Conservation (phyloP, 129 eudicot genomes). For the Erigeron canadensis region DNA sequence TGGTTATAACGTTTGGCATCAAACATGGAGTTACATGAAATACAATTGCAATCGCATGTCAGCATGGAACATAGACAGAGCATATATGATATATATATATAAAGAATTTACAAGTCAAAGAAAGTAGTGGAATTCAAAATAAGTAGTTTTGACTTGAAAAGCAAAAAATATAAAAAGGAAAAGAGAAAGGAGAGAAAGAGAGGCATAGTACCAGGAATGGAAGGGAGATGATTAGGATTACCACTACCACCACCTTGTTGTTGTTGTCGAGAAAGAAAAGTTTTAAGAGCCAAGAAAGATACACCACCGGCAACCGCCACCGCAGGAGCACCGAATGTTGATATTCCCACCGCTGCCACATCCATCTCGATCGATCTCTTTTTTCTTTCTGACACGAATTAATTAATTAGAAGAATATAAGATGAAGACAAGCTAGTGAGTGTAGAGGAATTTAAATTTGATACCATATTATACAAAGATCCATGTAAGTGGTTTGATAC, state of each 20-base stretch:
- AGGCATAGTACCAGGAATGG: slow-evolving; percentile 29
- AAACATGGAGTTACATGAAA: too few relatives aligned
- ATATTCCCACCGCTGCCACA: slow-evolving; percentile 37
- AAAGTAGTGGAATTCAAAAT: too few relatives aligned
- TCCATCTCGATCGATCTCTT: slow-evolving; percentile 21
- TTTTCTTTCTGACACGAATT: not conserved
- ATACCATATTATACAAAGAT: not conserved
- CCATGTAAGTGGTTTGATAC: not conserved
- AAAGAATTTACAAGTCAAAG: too few relatives aligned
- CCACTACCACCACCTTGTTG: slow-evolving; percentile 12
- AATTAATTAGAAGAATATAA: too few relatives aligned
- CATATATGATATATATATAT: too few relatives aligned
- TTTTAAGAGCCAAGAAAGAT: slow-evolving; percentile 31
- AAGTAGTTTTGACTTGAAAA: too few relatives aligned
- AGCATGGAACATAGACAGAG: too few relatives aligned
- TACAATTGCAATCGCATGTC: too few relatives aligned
- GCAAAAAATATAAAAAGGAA: too few relatives aligned
- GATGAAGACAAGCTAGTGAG: not conserved
- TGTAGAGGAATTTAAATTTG: too few relatives aligned
- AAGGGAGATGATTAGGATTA: slow-evolving; percentile 21
- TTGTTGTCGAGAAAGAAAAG: slow-evolving; percentile 22
- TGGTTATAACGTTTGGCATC: too few relatives aligned
- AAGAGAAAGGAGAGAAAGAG: too few relatives aligned
- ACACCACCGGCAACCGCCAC: slow-evolving; percentile 45
- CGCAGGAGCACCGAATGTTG: slow-evolving; percentile 51